phyloP scores from a whole-genome alignment of 257 asterid genomes.

The Petrea volubilis region DNA sequence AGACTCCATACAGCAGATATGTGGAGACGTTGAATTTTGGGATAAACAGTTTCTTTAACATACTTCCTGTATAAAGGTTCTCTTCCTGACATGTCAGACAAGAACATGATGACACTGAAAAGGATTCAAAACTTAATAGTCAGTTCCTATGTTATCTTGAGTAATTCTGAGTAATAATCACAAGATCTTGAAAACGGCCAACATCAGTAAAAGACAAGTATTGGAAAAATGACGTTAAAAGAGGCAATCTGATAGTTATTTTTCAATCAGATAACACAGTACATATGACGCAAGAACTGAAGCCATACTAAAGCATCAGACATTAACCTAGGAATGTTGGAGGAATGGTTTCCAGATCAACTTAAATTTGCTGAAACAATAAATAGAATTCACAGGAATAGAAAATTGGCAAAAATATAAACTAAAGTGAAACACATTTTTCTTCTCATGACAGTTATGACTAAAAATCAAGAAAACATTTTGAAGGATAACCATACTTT shows the following conservation, averaged over 20 bases:
- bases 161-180: not conserved
- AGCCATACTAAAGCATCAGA: not conserved
- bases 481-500: slow-evolving; percentile 49
- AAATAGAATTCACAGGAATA: not conserved
- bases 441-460: not conserved
- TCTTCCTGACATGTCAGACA: slow-evolving; percentile 98
- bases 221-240: not conserved
- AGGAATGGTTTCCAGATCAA: slow-evolving; percentile 4
- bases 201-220: not conserved
- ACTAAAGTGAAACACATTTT: not conserved
- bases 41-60: slow-evolving; percentile 20
- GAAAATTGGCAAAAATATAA: not conserved
- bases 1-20: slow-evolving; percentile 13
- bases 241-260: not conserved
- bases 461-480: not conserved
- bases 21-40: not conserved
- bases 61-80: slow-evolving; percentile 92
- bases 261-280: not conserved
- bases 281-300: not conserved
- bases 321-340: not conserved
- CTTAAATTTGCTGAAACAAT: not conserved
- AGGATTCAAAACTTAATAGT: slow-evolving; percentile 31
- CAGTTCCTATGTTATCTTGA: slow-evolving; percentile 28
- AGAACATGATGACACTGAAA: slow-evolving; percentile 77
- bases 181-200: not conserved